Conservation (phyloP, 805 yeast species). For the Yarrowia sp. region DNA sequence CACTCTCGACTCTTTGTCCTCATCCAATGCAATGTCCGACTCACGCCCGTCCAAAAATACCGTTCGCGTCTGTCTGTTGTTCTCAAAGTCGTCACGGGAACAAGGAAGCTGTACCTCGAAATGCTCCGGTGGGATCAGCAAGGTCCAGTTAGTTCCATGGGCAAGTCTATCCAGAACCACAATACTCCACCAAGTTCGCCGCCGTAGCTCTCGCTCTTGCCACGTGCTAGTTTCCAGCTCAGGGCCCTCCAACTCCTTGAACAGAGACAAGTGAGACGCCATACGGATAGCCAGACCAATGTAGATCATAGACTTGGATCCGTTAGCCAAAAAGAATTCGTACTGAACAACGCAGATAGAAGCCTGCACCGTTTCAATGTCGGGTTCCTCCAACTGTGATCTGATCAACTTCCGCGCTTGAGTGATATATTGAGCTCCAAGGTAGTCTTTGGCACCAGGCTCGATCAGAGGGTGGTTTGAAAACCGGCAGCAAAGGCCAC, state of each 20-base stretch:
- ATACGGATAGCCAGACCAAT: conserved; percentile 50
- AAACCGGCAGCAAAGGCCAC: conserved; percentile 51
- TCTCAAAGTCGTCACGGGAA: conserved; percentile 45
- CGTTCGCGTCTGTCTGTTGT: conserved; percentile 36
- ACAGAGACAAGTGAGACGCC: conserved; percentile 49
- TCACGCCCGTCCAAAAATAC: conserved; percentile 33
- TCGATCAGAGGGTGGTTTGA: conserved; percentile 49
- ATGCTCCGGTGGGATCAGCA: conserved; percentile 44
- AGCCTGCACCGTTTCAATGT: conserved; percentile 50
- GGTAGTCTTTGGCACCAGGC: conserved; percentile 40
- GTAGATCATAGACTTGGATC: conserved; percentile 51
- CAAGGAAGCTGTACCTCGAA: conserved; percentile 47
- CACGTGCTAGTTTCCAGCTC: conserved; percentile 42
- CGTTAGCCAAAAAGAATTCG: conserved; percentile 49
- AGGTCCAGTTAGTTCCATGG: conserved; percentile 49
- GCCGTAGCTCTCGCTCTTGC: conserved; percentile 49
- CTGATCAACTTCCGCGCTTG: conserved; percentile 42
- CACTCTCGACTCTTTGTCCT: conserved; percentile 36
- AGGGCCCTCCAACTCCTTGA: conserved; percentile 45
- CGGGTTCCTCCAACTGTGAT: conserved; percentile 46
- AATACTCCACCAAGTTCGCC: conserved; percentile 51
- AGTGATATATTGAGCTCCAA: conserved; percentile 42
- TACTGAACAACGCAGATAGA: conserved; percentile 49
- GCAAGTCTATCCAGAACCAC: conserved; percentile 50
- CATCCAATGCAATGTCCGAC: conserved; percentile 32